Base-by-base conservation (phyloP, 2,329 filamentous ascomycete species). In the Monosporascus ibericus region DNA sequence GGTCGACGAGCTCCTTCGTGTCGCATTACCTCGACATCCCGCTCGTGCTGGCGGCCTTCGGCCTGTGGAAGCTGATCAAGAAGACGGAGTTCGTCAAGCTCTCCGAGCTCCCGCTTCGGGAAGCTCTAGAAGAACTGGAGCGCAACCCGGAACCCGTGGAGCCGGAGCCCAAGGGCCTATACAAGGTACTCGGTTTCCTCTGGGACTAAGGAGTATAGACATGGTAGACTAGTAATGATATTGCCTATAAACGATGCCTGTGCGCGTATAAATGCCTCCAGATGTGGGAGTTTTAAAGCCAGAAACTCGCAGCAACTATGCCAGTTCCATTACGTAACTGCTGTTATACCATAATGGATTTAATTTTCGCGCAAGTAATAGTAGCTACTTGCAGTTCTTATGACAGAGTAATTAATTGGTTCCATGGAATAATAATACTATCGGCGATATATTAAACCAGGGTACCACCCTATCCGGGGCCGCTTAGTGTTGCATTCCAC, bases 41-140 rank as follows among this genome's bases (percentile, higher is more conserved):
- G 1, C 73, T 86, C 8, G 80, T 86, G 0, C 58, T 79, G 1
- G 65, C 62, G 8, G 77, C 80, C 8, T 89, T 79, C 60, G 56
- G 77, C 14, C 75, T 81, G 46, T 89, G 85, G 81, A 89, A 90
- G 66, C 66, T 84, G 37, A 70, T 79, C 63, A 87, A 86, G 64
- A 78, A 80, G 58, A 86, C 85, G 0, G 79, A 78, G 51, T 62
- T 81, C 9, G 69, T 80, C 7, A 65, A 75, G 0, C 65, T 85
- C 5, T 67, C 72, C 11, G 71, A 75, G 5, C 76, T 85, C 38
- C 78, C 80, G 0, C 65, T 85, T 0, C 63, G 68, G 1, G 74
- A 76, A 8, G 80, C 80, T 0, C 72, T 85, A 3, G 70, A 75
- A 18, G 76, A 79, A 58, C 70, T 70, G 11, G 72, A 75, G 11